Evolutionary conservation across 306 rosid genomes (phyloP), one percentile per base, ranked within the genome.

Genomic region (Rosa rugosa): DNA sequence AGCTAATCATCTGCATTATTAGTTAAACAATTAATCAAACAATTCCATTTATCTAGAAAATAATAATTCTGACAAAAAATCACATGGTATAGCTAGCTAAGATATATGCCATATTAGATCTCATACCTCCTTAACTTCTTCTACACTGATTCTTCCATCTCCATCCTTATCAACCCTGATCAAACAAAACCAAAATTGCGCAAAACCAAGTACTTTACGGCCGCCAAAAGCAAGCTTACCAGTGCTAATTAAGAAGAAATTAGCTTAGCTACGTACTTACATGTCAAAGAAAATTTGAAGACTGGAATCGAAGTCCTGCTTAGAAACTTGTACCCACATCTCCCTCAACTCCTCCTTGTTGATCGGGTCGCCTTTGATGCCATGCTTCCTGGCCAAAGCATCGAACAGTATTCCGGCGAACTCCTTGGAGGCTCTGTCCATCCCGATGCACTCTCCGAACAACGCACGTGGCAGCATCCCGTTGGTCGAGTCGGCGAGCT

Each of bases 121-220:
- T 31, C 36, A 31, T 2, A 87, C 95, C 92, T 90, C 85, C 81
- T 74, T 90, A 70, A 90, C 81, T 73, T 90, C 95, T 40, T 80
- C 86, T 78, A 80, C 88, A 0, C 89, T 85, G 86, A 90, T 90
- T 88, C 92, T 85, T 0, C 95, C 92, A 84, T 88, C 92, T 4
- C 91, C 92, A 83, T 88, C 87, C 80, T 87, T 90, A 77, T 90
- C 95, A 50, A 90, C 90, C 92, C 95, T 90, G 84, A 79, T 11
- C 6, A 14, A 31, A 14, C 25, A 64, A 72, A 8, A 34, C 8
- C n/a, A 10, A 25, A 31, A 20, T 50, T 8, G 1, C 38, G 4
- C 2, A 62, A 4, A 23, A 62, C 12, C 17, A 64, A 64, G 3
- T 72, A 31, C 36, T 71, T 47, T 31, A 31, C 36, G 36, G 14